Evolutionary conservation across 495 filamentous ascomycete genomes (phyloP).

Genomic region (Penicillium salamii): DNA sequence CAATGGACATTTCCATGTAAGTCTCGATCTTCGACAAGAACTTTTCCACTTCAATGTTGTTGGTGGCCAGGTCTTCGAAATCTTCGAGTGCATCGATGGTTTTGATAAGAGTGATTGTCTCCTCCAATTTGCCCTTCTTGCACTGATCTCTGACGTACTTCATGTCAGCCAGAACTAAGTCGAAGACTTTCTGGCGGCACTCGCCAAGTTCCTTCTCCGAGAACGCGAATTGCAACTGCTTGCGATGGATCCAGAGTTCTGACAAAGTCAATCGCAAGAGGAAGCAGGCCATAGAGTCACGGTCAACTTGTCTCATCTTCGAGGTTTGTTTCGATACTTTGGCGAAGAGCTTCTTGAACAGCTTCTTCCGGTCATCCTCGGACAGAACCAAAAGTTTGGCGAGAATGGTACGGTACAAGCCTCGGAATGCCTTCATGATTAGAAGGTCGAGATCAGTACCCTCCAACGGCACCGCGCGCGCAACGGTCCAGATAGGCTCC

Average conservation of each 20-base stretch:
- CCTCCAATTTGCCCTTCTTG: conserved; percentile 40
- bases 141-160: conserved; percentile 40
- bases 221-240: conserved; percentile 27
- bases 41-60: conserved; percentile 38
- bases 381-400: conserved; percentile 36
- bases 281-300: conserved; percentile 41
- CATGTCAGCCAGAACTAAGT: conserved; percentile 35
- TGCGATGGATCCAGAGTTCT: conserved; percentile 38
- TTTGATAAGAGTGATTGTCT: conserved; percentile 42
- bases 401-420: conserved; percentile 35
- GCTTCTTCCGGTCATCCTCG: conserved; percentile 31
- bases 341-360: conserved; percentile 38
- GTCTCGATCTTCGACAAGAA: conserved; percentile 38
- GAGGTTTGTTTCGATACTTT: conserved; percentile 32
- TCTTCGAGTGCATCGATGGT: conserved; percentile 45
- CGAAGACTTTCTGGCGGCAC: conserved; percentile 37
- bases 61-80: conserved; percentile 40
- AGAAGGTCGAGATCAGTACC: conserved; percentile 39
- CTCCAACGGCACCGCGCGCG: conserved; percentile 33
- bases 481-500: conserved; percentile 40
- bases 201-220: conserved; percentile 31
- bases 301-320: conserved; percentile 36
- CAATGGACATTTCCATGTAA: conserved; percentile 39
- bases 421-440: conserved; percentile 43
- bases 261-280: conserved; percentile 38